Percentiles rank a stretch among this genome's conserved stretches.
phyloP scores from a whole-genome alignment of 495 filamentous ascomycete species.

The Podospora tetraspora region DNA sequence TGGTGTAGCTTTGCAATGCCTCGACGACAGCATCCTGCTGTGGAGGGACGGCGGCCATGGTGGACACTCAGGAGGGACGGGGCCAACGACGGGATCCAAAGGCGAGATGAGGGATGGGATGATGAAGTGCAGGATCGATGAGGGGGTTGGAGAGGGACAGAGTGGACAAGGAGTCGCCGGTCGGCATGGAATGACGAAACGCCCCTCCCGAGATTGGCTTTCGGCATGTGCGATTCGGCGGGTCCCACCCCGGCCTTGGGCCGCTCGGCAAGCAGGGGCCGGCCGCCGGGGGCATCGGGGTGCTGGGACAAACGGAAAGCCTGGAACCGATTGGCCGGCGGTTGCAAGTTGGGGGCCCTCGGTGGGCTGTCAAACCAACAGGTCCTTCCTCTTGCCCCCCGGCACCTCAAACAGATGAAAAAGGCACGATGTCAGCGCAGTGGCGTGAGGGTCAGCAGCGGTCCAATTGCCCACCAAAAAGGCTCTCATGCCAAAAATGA shows the following conservation, averaged over 20 bases:
- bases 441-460: background rate
- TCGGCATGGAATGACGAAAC: background rate
- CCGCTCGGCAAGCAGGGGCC: background rate
- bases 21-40: conserved; percentile 34
- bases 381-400: too few relatives aligned
- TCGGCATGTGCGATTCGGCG: background rate
- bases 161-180: background rate
- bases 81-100: conserved; percentile 19
- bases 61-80: background rate
- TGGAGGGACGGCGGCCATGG: conserved; percentile 14
- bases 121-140: background rate
- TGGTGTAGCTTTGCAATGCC: conserved; percentile 39
- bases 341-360: too few relatives aligned
- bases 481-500: background rate
- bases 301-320: background rate
- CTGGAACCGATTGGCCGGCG: background rate
- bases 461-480: background rate
- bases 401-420: background rate
- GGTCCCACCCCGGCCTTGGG: background rate
- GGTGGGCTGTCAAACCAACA: too few relatives aligned
- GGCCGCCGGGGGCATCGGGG: background rate
- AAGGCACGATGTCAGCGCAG: background rate
- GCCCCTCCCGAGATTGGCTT: background rate
- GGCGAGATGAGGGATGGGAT: background rate
- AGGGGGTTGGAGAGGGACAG: background rate